Percentiles rank a stretch among this genome's conserved stretches.
Evolutionary conservation across 2,329 filamentous ascomycete genomes (phyloP).

Genomic region (Venturia asperata): DNA sequence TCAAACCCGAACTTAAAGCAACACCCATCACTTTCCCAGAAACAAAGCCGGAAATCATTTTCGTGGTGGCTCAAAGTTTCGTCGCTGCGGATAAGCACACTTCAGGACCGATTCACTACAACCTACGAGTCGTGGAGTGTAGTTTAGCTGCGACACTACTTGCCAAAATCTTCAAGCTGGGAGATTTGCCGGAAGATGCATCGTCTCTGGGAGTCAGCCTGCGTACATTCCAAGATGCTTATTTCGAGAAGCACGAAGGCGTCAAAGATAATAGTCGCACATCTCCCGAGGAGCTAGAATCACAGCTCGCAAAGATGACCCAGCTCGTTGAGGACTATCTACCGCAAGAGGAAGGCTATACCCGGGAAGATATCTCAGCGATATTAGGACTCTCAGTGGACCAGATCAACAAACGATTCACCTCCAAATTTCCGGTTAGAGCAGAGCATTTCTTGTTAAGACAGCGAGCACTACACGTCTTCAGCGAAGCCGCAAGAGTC

Average conservation of each 20-base stretch:
- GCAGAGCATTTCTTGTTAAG: slow-evolving; percentile 81
- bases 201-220: slow-evolving; percentile 78
- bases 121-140: slow-evolving; percentile 92
- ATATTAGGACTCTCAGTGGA: slow-evolving; percentile 61
- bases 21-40: slow-evolving; percentile 74
- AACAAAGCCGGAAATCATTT: slow-evolving; percentile 74
- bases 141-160: slow-evolving; percentile 71
- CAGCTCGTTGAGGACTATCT: slow-evolving; percentile 64
- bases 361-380: slow-evolving; percentile 71
- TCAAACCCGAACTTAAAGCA: slow-evolving; percentile 70
- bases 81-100: slow-evolving; percentile 92
- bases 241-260: slow-evolving; percentile 54
- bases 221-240: slow-evolving; percentile 77
- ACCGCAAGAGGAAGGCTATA: slow-evolving; percentile 75
- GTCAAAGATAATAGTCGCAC: slow-evolving; percentile 44
- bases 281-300: slow-evolving; percentile 37
- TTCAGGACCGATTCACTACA: slow-evolving; percentile 90
- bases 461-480: slow-evolving; percentile 85
- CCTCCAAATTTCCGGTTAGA: slow-evolving; percentile 81
- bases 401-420: slow-evolving; percentile 70
- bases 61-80: slow-evolving; percentile 91
- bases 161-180: slow-evolving; percentile 52
- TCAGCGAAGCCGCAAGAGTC: slow-evolving; percentile 80
- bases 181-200: slow-evolving; percentile 63
- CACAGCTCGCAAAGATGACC: slow-evolving; percentile 69